Percentiles rank a stretch among this genome's conserved stretches.
Evolutionary conservation across 2,329 filamentous ascomycete genomes (phyloP).

Genomic region (Myriosclerotinia curreyana): DNA sequence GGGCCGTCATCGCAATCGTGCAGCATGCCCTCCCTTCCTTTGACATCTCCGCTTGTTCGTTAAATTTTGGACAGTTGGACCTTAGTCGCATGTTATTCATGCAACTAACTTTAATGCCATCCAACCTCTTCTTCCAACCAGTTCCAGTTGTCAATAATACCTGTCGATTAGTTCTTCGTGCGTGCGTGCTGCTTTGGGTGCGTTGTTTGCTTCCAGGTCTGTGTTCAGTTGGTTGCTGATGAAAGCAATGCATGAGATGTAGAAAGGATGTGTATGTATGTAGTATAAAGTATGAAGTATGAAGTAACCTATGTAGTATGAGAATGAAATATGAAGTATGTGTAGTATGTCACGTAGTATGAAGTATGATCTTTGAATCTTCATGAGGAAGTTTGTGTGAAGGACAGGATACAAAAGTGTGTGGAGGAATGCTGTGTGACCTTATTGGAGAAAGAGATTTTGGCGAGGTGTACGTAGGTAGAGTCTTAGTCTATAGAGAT

Average conservation of each 20-base stretch:
- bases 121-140: background rate
- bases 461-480: background rate
- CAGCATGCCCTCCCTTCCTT: constrained; percentile 4
- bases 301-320: background rate
- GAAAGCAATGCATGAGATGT: background rate
- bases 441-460: background rate
- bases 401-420: background rate
- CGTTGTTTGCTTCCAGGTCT: background rate
- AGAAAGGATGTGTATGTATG: too few relatives aligned
- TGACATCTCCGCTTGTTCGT: background rate
- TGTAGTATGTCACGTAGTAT: too few relatives aligned
- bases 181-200: background rate
- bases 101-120: background rate
- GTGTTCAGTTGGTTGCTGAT: background rate
- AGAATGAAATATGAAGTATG: too few relatives aligned
- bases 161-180: background rate
- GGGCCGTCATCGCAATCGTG: constrained; percentile 20
- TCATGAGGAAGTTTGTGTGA: background rate
- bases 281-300: background rate
- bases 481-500: background rate
- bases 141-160: too few relatives aligned
- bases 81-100: background rate
- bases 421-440: background rate
- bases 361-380: background rate
- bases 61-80: background rate